phyloP scores from a whole-genome alignment of 1,284 basidiomycete species.

The Irpex sp. region DNA sequence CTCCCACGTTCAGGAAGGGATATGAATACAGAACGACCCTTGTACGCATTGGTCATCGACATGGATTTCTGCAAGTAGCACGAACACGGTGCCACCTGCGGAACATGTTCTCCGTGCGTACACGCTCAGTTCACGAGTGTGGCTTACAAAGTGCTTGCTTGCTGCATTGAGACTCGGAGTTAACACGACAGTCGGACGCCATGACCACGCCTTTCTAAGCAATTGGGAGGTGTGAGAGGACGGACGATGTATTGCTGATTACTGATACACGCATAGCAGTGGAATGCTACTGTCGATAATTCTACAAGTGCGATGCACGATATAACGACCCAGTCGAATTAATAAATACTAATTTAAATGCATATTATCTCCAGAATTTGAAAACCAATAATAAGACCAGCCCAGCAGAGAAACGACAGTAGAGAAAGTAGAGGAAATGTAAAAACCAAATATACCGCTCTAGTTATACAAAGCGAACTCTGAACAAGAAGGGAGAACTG shows the following conservation, averaged over 20 bases:
- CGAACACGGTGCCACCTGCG: no score
- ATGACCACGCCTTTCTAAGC: background rate
- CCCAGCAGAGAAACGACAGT: background rate
- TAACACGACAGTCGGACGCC: background rate
- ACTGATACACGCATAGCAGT: background rate
- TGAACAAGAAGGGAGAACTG: background rate
- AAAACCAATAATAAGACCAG: background rate
- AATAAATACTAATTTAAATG: background rate
- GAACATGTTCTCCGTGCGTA: background rate
- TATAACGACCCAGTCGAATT: background rate
- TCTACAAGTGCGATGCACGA: background rate
- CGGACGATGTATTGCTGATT: background rate
- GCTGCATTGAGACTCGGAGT: background rate
- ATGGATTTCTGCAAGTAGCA: background rate
- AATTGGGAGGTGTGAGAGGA: background rate
- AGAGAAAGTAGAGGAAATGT: background rate
- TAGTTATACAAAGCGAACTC: background rate
- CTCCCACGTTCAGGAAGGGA: background rate
- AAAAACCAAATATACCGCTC: background rate
- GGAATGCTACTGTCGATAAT: background rate
- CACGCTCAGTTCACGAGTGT: background rate
- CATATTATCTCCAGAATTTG: background rate
- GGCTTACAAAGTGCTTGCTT: background rate
- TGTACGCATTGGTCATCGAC: background rate
- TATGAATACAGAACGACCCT: background rate